These are phyloP conservation scores for Saturnispora saitoi DNA, from an alignment of 805 yeast species.

Conservation along the genomic window DNA sequence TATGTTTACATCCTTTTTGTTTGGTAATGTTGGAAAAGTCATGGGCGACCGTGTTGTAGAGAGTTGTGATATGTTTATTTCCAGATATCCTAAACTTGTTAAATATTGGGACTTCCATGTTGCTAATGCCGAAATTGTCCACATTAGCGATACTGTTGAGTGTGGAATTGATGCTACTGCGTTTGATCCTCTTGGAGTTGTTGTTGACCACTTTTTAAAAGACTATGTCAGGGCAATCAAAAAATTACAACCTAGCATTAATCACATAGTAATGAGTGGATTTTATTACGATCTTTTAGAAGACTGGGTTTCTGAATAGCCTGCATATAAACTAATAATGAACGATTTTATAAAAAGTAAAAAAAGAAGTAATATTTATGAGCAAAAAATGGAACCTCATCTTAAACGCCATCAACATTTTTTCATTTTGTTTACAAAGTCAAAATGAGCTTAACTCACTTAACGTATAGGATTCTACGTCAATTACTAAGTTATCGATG, in stretches of 20 bases:
- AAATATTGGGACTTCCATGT: constrained; percentile 40
- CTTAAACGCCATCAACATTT: neutral
- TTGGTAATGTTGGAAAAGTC: constrained; percentile 43
- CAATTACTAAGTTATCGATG: neutral
- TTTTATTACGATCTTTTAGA: neutral
- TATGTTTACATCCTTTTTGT: constrained; percentile 48
- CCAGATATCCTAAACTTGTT: constrained; percentile 27
- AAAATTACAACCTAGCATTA: neutral
- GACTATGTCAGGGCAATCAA: constrained; percentile 27
- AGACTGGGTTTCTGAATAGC: neutral
- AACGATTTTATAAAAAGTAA: neutral
- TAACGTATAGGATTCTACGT: neutral
- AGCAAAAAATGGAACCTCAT: neutral
- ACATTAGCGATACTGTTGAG: constrained; percentile 21
- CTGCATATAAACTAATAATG: neutral
- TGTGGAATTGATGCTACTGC: constrained; percentile 39
- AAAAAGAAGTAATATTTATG: neutral
- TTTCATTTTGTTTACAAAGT: neutral
- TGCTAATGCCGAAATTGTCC: constrained; percentile 32
- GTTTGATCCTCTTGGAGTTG: constrained; percentile 33
- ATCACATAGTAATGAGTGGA: constrained; percentile 4
- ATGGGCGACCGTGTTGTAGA: constrained; percentile 29
- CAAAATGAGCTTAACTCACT: neutral
- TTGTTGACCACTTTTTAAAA: constrained; percentile 39
- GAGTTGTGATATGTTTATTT: constrained; percentile 19